Percentiles rank a stretch among this genome's conserved stretches.
phyloP scores from a whole-genome alignment of 2,329 filamentous ascomycete species.

The Fusarium napiforme region DNA sequence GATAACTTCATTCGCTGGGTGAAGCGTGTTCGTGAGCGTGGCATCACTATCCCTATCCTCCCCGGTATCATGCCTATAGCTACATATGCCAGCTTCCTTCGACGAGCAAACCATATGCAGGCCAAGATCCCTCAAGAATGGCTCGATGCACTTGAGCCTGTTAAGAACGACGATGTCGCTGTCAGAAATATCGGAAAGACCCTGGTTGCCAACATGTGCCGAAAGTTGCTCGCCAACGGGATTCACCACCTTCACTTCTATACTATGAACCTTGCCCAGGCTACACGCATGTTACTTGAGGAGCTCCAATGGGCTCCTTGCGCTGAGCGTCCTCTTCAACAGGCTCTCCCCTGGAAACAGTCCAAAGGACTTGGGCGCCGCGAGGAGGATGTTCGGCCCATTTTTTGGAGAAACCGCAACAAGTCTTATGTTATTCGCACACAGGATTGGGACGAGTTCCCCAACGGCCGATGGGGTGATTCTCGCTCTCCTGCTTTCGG shows the following conservation, averaged over 20 bases:
- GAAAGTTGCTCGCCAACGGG: constrained; percentile 82
- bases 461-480: constrained; percentile 98
- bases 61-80: constrained; percentile 91
- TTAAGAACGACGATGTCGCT: constrained; percentile 96
- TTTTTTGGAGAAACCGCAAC: constrained; percentile 98
- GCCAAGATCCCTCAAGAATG: constrained; percentile 84
- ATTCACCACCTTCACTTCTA: constrained; percentile 96
- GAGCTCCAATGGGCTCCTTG: constrained; percentile 86
- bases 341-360: constrained; percentile 95
- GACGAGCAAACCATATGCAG: constrained; percentile 91
- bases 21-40: constrained; percentile 82
- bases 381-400: constrained; percentile 94
- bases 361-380: constrained; percentile 89
- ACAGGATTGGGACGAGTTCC: constrained; percentile 99
- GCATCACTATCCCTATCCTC: constrained; percentile 85
- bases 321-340: constrained; percentile 80
- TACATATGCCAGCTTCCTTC: constrained; percentile 91
- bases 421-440: constrained; percentile 95
- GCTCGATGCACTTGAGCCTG: constrained; percentile 84
- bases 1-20: constrained; percentile 96
- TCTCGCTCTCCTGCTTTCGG: constrained; percentile 96
- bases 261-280: constrained; percentile 98
- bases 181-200: constrained; percentile 90
- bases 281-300: constrained; percentile 92
- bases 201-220: constrained; percentile 89